These are phyloP conservation scores for Geranium rotundifolium DNA, from an alignment of 345 rosid genomes.

Conservation along the genomic window DNA sequence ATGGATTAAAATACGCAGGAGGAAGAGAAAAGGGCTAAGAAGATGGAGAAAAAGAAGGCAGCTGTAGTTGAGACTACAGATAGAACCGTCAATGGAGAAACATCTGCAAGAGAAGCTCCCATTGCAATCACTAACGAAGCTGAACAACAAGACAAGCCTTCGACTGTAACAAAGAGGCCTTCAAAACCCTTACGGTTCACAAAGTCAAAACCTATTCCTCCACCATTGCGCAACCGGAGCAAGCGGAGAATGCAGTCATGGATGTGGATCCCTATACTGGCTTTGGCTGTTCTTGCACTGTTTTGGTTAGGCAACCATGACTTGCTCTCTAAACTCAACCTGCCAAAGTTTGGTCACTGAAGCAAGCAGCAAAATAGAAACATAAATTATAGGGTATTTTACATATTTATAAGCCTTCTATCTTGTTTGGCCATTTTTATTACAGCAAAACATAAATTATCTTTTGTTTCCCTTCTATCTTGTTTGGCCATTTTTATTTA, in stretches of 20 bases:
- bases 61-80: slow-evolving; percentile 15
- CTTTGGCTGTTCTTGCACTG: slow-evolving; percentile 27
- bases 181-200: slow-evolving; percentile 31
- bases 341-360: no score
- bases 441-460: no score
- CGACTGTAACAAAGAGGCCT: slow-evolving; percentile 24
- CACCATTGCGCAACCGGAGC: slow-evolving; percentile 49
- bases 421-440: no score
- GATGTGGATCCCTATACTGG: slow-evolving; percentile 56
- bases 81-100: slow-evolving; percentile 17
- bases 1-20: slow-evolving; percentile 27
- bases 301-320: slow-evolving; percentile 37
- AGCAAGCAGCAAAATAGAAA: no score
- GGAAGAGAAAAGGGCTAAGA: slow-evolving; percentile 66
- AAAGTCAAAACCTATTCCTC: slow-evolving; percentile 56
- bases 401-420: no score
- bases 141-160: slow-evolving; percentile 24
- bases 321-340: no score
- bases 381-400: no score
- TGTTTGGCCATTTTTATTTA: no score
- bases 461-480: no score
- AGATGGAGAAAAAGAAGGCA: slow-evolving; percentile 51
- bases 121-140: slow-evolving; percentile 11
- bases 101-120: slow-evolving; percentile 30
- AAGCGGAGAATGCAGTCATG: slow-evolving; percentile 63